Percentiles rank a stretch among this genome's conserved stretches.
phyloP scores from a whole-genome alignment of 2,329 filamentous ascomycete species.

The Pseudopyricularia cyperi region DNA sequence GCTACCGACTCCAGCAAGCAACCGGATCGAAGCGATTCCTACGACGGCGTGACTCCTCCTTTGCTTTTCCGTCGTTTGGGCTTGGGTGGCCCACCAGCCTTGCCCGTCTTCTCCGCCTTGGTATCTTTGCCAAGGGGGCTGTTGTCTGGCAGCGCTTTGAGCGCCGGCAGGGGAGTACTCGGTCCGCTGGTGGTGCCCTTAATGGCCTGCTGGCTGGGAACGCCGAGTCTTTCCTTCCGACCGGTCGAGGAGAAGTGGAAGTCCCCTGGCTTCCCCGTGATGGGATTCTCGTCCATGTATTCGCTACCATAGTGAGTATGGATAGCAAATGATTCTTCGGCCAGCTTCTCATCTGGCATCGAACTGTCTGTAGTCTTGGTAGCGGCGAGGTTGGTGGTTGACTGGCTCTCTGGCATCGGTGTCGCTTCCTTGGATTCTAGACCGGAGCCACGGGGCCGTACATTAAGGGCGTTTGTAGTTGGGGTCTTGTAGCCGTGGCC shows the following conservation, averaged over 20 bases:
- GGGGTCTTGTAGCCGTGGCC: slow-evolving; percentile 38
- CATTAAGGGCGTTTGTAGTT: slow-evolving; percentile 11
- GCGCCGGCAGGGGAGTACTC: slow-evolving; percentile 9
- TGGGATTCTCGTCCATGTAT: slow-evolving; percentile 56
- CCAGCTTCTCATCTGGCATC: slow-evolving; percentile 28
- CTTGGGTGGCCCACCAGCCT: slow-evolving; percentile 21
- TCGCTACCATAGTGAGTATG: slow-evolving; percentile 48
- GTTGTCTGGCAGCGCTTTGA: slow-evolving; percentile 30
- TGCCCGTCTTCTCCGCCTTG: slow-evolving; percentile 28
- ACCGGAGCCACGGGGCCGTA: slow-evolving; percentile 14
- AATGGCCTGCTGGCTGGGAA: slow-evolving; percentile 8
- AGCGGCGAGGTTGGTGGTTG: slow-evolving; percentile 10
- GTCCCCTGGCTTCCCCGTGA: slow-evolving; percentile 51
- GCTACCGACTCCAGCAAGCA: background rate
- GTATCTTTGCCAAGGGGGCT: slow-evolving; percentile 23
- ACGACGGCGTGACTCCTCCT: slow-evolving; percentile 16
- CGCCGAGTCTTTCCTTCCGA: slow-evolving; percentile 26
- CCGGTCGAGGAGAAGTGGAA: slow-evolving; percentile 53
- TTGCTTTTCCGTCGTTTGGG: slow-evolving; percentile 36
- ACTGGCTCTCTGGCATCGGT: slow-evolving; percentile 27
- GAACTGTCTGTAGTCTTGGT: slow-evolving; percentile 13
- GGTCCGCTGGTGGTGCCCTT: slow-evolving; percentile 13
- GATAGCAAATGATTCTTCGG: slow-evolving; percentile 44
- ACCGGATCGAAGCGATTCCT: background rate
- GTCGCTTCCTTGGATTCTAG: slow-evolving; percentile 33